Evolutionary conservation across 2,329 filamentous ascomycete genomes (phyloP), one percentile per base, ranked within the genome.

Genomic region (Cadophora luteo-olivacea): DNA sequence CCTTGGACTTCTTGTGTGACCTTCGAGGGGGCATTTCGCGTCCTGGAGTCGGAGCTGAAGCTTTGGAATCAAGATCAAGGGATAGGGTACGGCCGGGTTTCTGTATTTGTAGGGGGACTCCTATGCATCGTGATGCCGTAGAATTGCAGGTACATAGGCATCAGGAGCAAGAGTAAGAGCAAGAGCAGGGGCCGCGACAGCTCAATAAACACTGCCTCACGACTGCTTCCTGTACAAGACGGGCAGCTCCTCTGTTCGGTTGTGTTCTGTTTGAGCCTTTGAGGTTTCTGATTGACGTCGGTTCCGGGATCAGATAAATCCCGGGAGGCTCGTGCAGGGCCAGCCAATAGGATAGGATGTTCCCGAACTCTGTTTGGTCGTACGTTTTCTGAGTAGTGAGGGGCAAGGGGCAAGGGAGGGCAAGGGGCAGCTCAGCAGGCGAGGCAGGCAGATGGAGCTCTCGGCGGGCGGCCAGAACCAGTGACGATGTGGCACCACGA

Each of bases 1-100:
- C 85, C 72, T 89, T 85, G 67, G 88, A 91, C 81, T 91, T 92
- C 77, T 90, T 91, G 79, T 92, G 89, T 52, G 89, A 89, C 77
- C 88, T 84, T 75, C 89, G 82, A 36, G 89, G 88, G 69, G 89
- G 87, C 88, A 90, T 90, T 64, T 61, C 63, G 61, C 61, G 14
- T 61, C 38, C 32, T 60, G 24, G 54, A 60, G 55, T 25, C n/a
- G 45, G 19, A 49, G 45, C 45, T 49, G 45, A 22, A 49, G 45
- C 45, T 49, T n/a, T 22, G 45, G 45, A 22, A 49, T 49, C 45
- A 49, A 36, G 60, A 36, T 71, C 57, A 68, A 61, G 64, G 67
- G 38, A 64, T 62, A 24, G 36, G 61, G 38, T 55, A 66, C 24
- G 29, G 36, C 52, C 33, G 51, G 7, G 48, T 61, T 36, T 62